Base-by-base conservation (phyloP, 306 rosid species). In the Mimosa pudica region DNA sequence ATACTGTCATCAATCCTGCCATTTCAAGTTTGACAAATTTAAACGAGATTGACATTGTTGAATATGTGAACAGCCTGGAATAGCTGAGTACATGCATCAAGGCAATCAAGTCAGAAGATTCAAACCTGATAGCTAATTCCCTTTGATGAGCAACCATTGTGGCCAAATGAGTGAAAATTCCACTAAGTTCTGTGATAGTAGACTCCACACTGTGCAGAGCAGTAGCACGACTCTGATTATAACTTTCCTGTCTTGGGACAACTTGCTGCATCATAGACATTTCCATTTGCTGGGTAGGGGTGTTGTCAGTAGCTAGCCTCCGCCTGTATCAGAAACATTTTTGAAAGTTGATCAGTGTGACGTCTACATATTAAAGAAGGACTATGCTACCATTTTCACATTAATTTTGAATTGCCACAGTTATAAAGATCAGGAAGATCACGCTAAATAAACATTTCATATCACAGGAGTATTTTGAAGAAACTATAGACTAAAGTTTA, bases 131-230 rank as follows among this genome's bases (percentile, higher is more conserved):
- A 70, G 98, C 98, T 72, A 94, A 88, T 81, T 94, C 97, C 85
- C 98, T 97, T 91, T 94, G 97, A 54, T 94, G 97, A 46, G 97
- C 92, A 82, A 94, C 98, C 98, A 94, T 94, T 30, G 98, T 92
- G 77, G 98, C 97, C 92, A 94, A 86, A 85, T 94, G 87, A 7
- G 97, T 63, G 84, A 94, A 94, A 78, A 94, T 92, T 77, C 98
- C 97, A 87, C 98, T 85, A 65, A 94, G 94, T 85, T 94, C 98
- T 2, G 98, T 85, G 77, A 94, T 94, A 35, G 98, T 94, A 73
- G 97, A 94, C 84, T 94, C 98, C 77, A 94, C 98, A 78, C 88
- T 94, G 74, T 92, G 97, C 77, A 94, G 95, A 78, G 97, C 97
- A 81, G 74, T 82, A 71, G 88, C 89, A 75, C 97, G 91, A 78